A percentile compares a stretch with the other conserved stretches of the same genome.
Conservation (phyloP, 2,329 filamentous ascomycete species). For the Colletotrichum magnum region DNA sequence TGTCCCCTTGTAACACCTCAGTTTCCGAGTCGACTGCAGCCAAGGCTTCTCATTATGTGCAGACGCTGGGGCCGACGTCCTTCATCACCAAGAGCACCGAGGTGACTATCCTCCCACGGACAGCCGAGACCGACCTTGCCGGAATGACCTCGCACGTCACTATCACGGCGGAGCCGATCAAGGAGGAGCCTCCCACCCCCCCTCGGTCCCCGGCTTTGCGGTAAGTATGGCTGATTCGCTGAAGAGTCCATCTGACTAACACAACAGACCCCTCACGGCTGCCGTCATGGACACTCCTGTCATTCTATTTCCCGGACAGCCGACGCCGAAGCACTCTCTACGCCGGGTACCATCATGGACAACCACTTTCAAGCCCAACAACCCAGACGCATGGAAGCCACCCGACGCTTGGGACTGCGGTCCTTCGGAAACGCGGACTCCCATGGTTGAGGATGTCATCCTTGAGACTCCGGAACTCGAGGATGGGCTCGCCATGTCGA, state of each 20-base stretch:
- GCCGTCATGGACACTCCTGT: constrained; percentile 36
- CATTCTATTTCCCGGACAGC: constrained; percentile 36
- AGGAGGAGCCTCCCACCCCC: constrained; percentile 47
- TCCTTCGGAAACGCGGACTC: constrained; percentile 43
- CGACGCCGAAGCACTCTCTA: constrained; percentile 22
- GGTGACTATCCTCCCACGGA: constrained; percentile 51
- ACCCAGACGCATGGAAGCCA: constrained; percentile 61
- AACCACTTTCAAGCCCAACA: constrained; percentile 49
- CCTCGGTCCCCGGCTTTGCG: constrained; percentile 47
- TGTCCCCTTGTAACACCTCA: constrained; percentile 51
- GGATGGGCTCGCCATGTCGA: constrained; percentile 44
- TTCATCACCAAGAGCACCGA: constrained; percentile 59
- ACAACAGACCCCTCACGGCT: constrained; percentile 9
- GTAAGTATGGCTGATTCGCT: constrained; percentile 44
- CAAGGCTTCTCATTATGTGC: constrained; percentile 52
- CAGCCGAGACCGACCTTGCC: constrained; percentile 51
- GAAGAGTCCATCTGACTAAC: constrained; percentile 12
- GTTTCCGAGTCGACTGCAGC: constrained; percentile 46
- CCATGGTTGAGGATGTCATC: constrained; percentile 43
- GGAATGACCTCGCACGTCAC: constrained; percentile 53
- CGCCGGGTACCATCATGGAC: constrained; percentile 40
- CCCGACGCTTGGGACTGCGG: constrained; percentile 59
- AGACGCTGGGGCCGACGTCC: constrained; percentile 58
- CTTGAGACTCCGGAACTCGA: constrained; percentile 40
- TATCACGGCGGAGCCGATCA: constrained; percentile 51